These are phyloP conservation scores for Arctostaphylos glauca DNA, from an alignment of 148 eudicot genomes.

Conservation along the genomic window DNA sequence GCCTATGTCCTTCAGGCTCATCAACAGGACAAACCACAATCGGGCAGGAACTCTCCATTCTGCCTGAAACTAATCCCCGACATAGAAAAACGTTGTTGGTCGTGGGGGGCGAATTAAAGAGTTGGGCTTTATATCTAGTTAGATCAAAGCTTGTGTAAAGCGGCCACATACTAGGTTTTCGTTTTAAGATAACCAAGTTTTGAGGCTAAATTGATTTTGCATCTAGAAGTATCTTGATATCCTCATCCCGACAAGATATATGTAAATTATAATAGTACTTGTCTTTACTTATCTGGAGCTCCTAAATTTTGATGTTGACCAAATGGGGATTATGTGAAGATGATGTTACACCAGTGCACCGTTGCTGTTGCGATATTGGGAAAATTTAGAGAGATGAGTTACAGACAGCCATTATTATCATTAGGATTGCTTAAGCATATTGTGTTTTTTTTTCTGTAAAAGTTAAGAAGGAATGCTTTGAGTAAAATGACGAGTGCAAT, in stretches of 20 bases:
- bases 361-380: not conserved
- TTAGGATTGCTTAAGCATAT: not conserved
- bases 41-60: not conserved
- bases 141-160: not conserved
- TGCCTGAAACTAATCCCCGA: not conserved
- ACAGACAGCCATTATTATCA: not conserved
- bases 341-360: not conserved
- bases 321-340: not conserved
- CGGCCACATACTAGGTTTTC: not conserved
- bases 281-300: not conserved
- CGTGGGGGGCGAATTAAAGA: not conserved
- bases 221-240: not conserved
- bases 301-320: not conserved
- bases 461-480: not conserved
- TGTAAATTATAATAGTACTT: not conserved
- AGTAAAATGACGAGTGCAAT: not conserved
- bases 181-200: not conserved
- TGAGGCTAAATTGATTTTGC: not conserved
- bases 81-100: no score
- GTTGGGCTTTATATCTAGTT: not conserved
- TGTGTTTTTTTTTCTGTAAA: not conserved
- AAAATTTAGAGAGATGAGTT: not conserved
- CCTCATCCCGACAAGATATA: not conserved
- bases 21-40: not conserved
- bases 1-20: not conserved